A percentile compares a stretch with the other conserved stretches of the same genome.
Evolutionary conservation across 2,329 filamentous ascomycete species (phyloP).

Genomic region (Hypoxylon sp.): DNA sequence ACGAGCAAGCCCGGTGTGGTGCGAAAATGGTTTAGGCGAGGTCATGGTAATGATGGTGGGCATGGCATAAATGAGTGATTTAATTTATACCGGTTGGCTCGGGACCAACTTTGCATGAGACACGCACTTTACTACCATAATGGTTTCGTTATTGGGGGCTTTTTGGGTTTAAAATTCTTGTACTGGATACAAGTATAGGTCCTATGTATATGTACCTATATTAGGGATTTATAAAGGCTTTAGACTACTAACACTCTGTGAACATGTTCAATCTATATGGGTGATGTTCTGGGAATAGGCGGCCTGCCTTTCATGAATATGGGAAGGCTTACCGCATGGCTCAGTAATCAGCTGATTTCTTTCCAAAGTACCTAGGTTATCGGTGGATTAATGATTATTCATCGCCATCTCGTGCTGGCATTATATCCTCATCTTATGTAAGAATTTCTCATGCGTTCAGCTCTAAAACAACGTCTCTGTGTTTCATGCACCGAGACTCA

Average conservation of each 20-base stretch:
- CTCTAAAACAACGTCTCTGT: background rate
- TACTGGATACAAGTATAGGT: constrained; percentile 5
- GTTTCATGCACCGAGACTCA: background rate
- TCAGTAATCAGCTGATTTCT: background rate
- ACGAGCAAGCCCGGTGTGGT: constrained; percentile 33
- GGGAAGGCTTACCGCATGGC: background rate
- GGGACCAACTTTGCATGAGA: constrained; percentile 18
- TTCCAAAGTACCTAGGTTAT: background rate
- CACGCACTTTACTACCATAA: background rate
- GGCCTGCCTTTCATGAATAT: background rate
- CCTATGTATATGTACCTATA: constrained; percentile 1
- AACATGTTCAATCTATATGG: no score
- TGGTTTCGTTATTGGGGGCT: background rate
- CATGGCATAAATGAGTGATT: constrained; percentile 13
- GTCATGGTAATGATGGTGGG: constrained; percentile 36
- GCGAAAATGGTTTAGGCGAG: constrained; percentile 49
- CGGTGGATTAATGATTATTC: background rate
- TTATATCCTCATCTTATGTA: background rate
- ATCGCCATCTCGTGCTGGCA: background rate
- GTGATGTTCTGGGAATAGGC: background rate
- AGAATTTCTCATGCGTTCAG: background rate
- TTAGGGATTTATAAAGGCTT: constrained; percentile 6
- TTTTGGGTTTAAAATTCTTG: constrained; percentile 8
- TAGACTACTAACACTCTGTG: background rate
- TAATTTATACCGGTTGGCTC: background rate